Evolutionary conservation across 192 early-diverging fungal genomes (phyloP), one percentile per base, ranked within the genome.

Genomic region (Umbelopsis vinacea): DNA sequence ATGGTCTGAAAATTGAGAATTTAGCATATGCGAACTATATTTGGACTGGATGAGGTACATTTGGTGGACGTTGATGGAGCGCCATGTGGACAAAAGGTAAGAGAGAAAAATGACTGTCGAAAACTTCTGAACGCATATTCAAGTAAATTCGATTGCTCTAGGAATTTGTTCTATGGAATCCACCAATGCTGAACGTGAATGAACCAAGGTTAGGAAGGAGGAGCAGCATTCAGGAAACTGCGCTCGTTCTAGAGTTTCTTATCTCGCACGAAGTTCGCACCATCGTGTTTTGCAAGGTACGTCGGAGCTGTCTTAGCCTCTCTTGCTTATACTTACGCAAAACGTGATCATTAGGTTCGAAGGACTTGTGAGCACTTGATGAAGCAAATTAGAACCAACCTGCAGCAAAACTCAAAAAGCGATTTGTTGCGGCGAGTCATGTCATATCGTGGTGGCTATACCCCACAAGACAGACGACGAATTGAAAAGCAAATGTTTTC

Each of bases 391-490:
- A 67, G 74, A 35, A 55, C 57, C 12, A 75, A 72, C 46, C 22
- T 81, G 21, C 48, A 71, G 26, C n/a, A 52, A 24, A 52, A 73
- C 21, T 68, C 70, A 23, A 69, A 53, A 26, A 29, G 52, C 21
- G n/a, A 70, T 35, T 26, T 82, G 1, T 46, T 74, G 17, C 60
- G 55, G 6, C 69, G 66, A 8, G 79, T 92, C 5, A 85, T 92
- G 82, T 75, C 84, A 24, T 96, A 96, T 71, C 87, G 94, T 12
- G 94, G 86, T 14, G 94, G 94, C 19, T 96, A 96, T 81, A 84
- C 77, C 2, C 76, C 82, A 15, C 79, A 79, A 12, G 90, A 92
- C 67, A 79, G 94, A 45, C 72, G 93, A 19, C 68, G 83, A 8
- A 96, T 95, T 23, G 94, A 96, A 76, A 67, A 71, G 10, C 69